A percentile compares a stretch with the other conserved stretches of the same genome.
Conservation (phyloP, 805 yeast genomes). For the Candida pseudoglaebosa region DNA sequence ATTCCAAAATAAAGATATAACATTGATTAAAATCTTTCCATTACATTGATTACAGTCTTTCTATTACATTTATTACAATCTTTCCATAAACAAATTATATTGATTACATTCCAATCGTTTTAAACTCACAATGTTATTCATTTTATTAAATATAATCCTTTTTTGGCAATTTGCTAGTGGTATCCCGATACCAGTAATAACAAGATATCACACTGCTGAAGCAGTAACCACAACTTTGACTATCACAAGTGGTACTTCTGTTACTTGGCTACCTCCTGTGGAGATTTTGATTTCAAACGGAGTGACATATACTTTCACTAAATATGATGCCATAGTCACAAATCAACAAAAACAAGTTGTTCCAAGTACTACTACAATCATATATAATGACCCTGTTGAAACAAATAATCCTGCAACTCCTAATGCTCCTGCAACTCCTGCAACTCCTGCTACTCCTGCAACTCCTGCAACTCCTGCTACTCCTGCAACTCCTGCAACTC, state of each 20-base stretch:
- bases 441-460: conserved; percentile 16
- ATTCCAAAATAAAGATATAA: neutral
- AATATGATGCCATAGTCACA: conserved; percentile 22
- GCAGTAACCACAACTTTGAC: conserved; percentile 45
- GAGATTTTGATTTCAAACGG: conserved; percentile 50
- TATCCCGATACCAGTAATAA: conserved; percentile 40
- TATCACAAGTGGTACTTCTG: conserved; percentile 44
- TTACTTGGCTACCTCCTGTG: conserved; percentile 49
- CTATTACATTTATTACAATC: neutral
- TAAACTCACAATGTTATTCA: conserved; percentile 1
- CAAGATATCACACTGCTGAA: conserved; percentile 54
- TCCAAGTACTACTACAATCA: conserved; percentile 28
- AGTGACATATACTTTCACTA: conserved; percentile 47
- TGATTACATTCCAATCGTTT: neutral
- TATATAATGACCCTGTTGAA: conserved; percentile 14
- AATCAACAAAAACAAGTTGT: conserved; percentile 25
- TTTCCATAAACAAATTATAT: too few relatives aligned
- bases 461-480: conserved; percentile 32
- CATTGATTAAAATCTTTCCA: neutral
- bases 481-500: conserved; percentile 21
- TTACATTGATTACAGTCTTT: neutral
- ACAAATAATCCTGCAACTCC: conserved; percentile 13
- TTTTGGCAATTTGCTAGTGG: conserved; percentile 21
- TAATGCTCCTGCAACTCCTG: conserved; percentile 12
- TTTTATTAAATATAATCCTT: neutral